These are phyloP conservation scores for Cercospora sp. DNA, from an alignment of 2,329 filamentous ascomycete species.

Conservation along the genomic window DNA sequence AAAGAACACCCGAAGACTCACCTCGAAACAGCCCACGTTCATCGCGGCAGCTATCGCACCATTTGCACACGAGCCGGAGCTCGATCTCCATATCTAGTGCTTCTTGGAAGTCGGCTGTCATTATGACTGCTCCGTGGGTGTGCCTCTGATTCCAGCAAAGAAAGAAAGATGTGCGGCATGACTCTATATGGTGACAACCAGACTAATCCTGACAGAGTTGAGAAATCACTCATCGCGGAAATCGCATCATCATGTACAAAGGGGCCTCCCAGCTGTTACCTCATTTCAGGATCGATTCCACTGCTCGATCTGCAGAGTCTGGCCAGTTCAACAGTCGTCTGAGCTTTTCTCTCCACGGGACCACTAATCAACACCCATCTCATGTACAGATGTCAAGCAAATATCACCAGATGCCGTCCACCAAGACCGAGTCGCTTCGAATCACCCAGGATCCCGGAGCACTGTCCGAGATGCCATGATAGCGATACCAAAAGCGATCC, in stretches of 20 bases:
- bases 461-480: background rate
- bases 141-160: background rate
- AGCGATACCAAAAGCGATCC: background rate
- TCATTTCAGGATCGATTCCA: background rate
- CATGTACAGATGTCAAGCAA: background rate
- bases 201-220: background rate
- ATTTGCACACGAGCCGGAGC: background rate
- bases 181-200: background rate
- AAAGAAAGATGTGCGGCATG: background rate
- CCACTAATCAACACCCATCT: background rate
- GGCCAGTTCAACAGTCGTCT: background rate
- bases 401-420: background rate
- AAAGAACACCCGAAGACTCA: background rate
- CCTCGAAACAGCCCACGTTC: background rate
- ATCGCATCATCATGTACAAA: background rate
- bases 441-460: background rate
- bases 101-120: background rate
- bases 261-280: background rate
- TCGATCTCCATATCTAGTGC: background rate
- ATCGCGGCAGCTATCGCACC: background rate
- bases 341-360: background rate
- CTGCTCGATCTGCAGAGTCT: background rate
- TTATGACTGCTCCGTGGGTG: background rate
- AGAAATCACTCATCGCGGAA: background rate
- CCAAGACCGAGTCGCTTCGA: background rate